Percentiles rank a stretch among this genome's conserved stretches.
These are phyloP conservation scores for Orbilia blumenaviensis DNA, from an alignment of 2,329 filamentous ascomycete genomes.

Conservation along the genomic window DNA sequence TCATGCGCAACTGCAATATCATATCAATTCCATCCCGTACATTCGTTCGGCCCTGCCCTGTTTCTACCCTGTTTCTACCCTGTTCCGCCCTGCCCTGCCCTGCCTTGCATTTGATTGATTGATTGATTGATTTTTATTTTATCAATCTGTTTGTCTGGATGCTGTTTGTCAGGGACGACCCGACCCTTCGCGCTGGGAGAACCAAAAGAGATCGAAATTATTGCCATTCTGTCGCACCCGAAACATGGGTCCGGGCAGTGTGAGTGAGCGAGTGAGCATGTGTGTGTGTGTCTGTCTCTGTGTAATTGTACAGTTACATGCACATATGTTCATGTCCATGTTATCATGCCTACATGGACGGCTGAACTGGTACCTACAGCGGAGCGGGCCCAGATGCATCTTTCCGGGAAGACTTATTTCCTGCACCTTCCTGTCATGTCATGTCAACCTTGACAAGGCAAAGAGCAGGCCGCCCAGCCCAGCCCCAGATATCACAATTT, in stretches of 20 bases:
- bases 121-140: neutral
- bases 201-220: neutral
- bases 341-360: too few relatives aligned
- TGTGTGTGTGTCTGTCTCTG: too few relatives aligned
- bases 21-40: neutral
- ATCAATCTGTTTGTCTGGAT: neutral
- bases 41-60: neutral
- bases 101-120: too few relatives aligned
- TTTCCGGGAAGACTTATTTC: neutral
- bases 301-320: too few relatives aligned
- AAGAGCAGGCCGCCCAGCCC: neutral
- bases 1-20: too few relatives aligned
- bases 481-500: neutral
- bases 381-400: too few relatives aligned
- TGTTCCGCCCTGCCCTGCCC: too few relatives aligned
- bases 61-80: neutral
- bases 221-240: slow-evolving; percentile 17
- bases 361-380: slow-evolving; percentile 28
- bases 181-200: slow-evolving; percentile 1
- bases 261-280: too few relatives aligned
- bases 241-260: slow-evolving; percentile 19
- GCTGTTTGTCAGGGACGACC: neutral
- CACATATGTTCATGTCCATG: too few relatives aligned
- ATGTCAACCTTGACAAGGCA: neutral
- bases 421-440: slow-evolving; percentile 29